A percentile compares a stretch with the other conserved stretches of the same genome.
These are phyloP conservation scores for Ajuga chamaepitys DNA, from an alignment of 257 asterid genomes.

Conservation along the genomic window DNA sequence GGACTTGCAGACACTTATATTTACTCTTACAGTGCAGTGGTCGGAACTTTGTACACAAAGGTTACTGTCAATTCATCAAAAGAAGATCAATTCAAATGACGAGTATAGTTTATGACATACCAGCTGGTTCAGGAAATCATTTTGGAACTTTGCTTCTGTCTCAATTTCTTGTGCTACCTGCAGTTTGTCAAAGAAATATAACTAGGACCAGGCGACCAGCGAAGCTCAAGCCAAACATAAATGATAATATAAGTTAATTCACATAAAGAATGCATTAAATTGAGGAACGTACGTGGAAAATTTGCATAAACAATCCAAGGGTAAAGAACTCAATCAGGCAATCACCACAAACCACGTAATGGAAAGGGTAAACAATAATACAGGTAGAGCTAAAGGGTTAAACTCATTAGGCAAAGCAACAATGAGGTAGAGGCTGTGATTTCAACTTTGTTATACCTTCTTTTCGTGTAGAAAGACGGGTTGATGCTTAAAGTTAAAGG, in stretches of 20 bases:
- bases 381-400: not conserved
- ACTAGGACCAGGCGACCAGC: not conserved
- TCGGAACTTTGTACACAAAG: not conserved
- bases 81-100: not conserved
- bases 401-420: not conserved
- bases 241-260: slow-evolving; percentile 3
- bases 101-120: slow-evolving; percentile 32
- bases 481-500: not conserved
- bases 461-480: not conserved
- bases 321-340: not conserved
- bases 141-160: slow-evolving; percentile 78
- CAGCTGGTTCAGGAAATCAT: slow-evolving; percentile 86
- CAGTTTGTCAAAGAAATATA: slow-evolving; percentile 11
- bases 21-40: not conserved
- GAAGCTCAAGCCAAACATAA: not conserved
- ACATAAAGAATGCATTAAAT: not conserved
- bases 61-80: not conserved
- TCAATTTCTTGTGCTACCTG: slow-evolving; percentile 95
- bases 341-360: slow-evolving; percentile 2
- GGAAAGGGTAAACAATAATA: not conserved
- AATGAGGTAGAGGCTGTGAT: not conserved
- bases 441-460: not conserved
- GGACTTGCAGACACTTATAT: not conserved
- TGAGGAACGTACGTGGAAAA: not conserved
- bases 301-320: slow-evolving; percentile 2